phyloP scores from a whole-genome alignment of 164 flowering plant species.

The Nymphaea colorata region DNA sequence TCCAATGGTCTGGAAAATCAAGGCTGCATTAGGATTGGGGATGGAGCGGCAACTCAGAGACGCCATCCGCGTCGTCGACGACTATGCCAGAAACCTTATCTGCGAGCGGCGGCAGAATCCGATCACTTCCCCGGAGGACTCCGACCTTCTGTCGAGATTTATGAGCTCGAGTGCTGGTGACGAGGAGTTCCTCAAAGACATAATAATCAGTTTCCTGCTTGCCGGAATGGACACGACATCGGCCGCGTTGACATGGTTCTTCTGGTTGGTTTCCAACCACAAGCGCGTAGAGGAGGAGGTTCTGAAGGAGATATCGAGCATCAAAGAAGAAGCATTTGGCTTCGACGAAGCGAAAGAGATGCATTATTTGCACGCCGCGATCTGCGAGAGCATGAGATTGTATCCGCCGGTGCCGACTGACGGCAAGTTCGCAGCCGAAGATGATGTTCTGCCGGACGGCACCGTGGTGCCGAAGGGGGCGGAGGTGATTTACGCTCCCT shows the following conservation, averaged over 20 bases:
- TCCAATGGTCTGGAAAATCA: conserved; percentile 26
- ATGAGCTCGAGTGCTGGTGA: conserved; percentile 17
- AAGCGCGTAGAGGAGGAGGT: conserved; percentile 27
- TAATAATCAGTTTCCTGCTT: conserved; percentile 45
- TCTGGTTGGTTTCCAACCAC: conserved; percentile 35
- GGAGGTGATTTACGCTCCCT: conserved; percentile 63
- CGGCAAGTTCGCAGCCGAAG: conserved; percentile 35
- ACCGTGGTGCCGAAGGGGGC: conserved; percentile 38
- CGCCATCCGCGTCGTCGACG: conserved; percentile 4
- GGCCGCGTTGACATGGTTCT: conserved; percentile 44
- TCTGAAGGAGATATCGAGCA: conserved; percentile 19
- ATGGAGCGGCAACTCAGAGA: conserved; percentile 11
- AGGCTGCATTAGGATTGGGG: conserved; percentile 22
- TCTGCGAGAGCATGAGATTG: conserved; percentile 53
- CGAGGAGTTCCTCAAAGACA: conserved; percentile 31
- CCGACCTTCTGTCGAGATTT: conserved; percentile 2
- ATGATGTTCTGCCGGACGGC: conserved; percentile 64
- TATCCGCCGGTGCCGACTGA: conserved; percentile 65
- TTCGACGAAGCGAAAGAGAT: conserved; percentile 28
- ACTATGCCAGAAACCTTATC: conserved; percentile 5
- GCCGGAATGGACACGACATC: conserved; percentile 64
- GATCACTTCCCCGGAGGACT: neutral
- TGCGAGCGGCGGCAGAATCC: neutral
- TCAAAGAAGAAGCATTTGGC: conserved; percentile 1
- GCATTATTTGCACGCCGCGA: conserved; percentile 46